A percentile compares a stretch with the other conserved stretches of the same genome.
Evolutionary conservation across 805 yeast species (phyloP).

Genomic region (Barnettozyma siamensis): DNA sequence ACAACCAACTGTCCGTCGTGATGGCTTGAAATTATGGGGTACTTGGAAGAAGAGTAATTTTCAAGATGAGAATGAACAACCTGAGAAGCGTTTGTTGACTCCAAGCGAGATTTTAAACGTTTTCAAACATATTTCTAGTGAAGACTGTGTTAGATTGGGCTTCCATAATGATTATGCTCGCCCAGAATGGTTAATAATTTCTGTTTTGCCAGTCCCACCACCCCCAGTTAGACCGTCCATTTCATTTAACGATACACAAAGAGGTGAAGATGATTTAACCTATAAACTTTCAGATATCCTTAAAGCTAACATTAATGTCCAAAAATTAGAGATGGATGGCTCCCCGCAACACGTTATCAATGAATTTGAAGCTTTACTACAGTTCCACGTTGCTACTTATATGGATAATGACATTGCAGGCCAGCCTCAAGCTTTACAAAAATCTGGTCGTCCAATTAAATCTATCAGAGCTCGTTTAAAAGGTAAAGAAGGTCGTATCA

Average conservation of each 20-base stretch:
- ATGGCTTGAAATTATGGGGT: slow-evolving; percentile 93
- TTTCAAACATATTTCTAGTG: slow-evolving; percentile 81
- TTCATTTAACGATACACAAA: slow-evolving; percentile 95
- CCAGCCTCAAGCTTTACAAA: slow-evolving; percentile 98
- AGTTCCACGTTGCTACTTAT: slow-evolving; percentile 97
- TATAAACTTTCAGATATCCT: slow-evolving; percentile 94
- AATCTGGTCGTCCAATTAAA: slow-evolving; percentile 97
- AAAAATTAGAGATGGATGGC: slow-evolving; percentile 95
- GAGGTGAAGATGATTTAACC: slow-evolving; percentile 99
- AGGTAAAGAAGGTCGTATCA: slow-evolving; percentile 98
- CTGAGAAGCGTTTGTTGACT: slow-evolving; percentile 82
- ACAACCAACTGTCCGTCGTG: slow-evolving; percentile 93
- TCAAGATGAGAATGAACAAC: slow-evolving; percentile 76
- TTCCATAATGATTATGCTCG: slow-evolving; percentile 94
- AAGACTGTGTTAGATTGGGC: slow-evolving; percentile 79
- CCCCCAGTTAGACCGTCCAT: slow-evolving; percentile 99
- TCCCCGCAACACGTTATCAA: slow-evolving; percentile 97
- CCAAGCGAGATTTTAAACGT: slow-evolving; percentile 89
- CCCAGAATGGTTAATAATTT: slow-evolving; percentile 97
- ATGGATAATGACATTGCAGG: slow-evolving; percentile 99
- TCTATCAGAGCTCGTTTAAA: slow-evolving; percentile 98
- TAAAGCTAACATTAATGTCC: slow-evolving; percentile 96
- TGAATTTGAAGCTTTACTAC: slow-evolving; percentile 92
- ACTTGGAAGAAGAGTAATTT: slow-evolving; percentile 92
- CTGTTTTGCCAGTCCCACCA: slow-evolving; percentile 99